Evolutionary conservation across 2,329 filamentous ascomycete species (phyloP).

Genomic region (Monosporascus sp.): DNA sequence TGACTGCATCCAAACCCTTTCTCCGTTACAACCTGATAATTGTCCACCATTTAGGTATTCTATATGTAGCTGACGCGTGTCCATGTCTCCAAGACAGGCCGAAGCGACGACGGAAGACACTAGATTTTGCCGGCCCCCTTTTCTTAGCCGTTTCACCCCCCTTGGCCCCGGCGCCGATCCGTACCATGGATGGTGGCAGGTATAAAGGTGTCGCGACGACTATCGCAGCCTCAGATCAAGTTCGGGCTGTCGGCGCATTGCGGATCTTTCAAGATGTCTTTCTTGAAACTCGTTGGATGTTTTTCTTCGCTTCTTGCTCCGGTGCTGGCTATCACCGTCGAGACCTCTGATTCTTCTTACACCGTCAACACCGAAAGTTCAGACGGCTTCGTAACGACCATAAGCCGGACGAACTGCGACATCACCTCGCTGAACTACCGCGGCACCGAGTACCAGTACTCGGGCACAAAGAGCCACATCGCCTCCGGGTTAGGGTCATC

Average conservation of each 20-base stretch:
- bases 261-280: conserved; percentile 11
- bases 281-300: conserved; percentile 7
- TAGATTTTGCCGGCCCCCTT: neutral
- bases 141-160: neutral
- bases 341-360: conserved; percentile 14
- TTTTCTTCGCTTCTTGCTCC: conserved; percentile 18
- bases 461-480: conserved; percentile 42
- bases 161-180: neutral
- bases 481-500: conserved; percentile 43
- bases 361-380: conserved; percentile 21
- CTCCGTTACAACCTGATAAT: neutral
- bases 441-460: conserved; percentile 45
- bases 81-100: no score
- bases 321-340: conserved; percentile 20
- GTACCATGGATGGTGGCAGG: neutral
- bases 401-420: conserved; percentile 38
- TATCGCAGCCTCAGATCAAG: neutral
- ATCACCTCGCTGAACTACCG: conserved; percentile 48
- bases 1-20: neutral
- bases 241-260: neutral
- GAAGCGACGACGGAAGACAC: neutral
- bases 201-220: neutral
- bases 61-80: no score
- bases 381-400: conserved; percentile 22
- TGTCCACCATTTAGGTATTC: neutral